Percentiles rank a stretch among this genome's conserved stretches.
These are phyloP conservation scores for Raffaelea ambrosiae DNA, from an alignment of 2,329 filamentous ascomycete genomes.

Conservation along the genomic window DNA sequence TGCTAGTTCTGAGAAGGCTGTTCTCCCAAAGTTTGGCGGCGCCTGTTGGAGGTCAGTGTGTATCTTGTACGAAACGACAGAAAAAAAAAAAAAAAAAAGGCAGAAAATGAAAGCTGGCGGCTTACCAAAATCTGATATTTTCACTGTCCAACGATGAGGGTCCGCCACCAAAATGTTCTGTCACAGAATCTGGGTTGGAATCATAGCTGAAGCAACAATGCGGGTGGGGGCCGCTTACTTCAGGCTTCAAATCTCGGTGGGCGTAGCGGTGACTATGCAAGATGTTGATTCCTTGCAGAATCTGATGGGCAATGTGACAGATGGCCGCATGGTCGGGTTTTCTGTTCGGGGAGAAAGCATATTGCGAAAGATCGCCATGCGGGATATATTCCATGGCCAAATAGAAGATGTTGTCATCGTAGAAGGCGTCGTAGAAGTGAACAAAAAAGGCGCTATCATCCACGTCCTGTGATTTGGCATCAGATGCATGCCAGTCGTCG, in stretches of 20 bases:
- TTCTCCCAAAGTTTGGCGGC: not conserved
- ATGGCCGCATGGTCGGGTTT: not conserved
- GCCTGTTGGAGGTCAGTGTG: not conserved
- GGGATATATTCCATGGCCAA: not conserved
- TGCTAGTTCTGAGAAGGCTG: not conserved
- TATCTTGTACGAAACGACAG: no score
- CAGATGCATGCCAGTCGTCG: no score
- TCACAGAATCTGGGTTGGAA: no score
- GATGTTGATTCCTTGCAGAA: not conserved
- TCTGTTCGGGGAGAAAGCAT: not conserved
- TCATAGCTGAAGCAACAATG: not conserved
- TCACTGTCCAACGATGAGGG: not conserved
- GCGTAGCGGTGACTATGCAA: not conserved
- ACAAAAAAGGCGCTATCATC: no score
- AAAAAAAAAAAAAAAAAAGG: no score
- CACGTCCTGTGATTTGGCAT: no score
- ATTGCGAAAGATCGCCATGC: not conserved
- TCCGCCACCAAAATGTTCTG: not conserved
- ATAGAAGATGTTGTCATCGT: not conserved
- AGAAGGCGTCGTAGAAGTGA: not conserved
- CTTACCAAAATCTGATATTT: not conserved
- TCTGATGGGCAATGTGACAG: not conserved
- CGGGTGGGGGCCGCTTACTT: no score
- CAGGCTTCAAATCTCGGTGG: not conserved
- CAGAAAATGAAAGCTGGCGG: not conserved